A percentile compares a stretch with the other conserved stretches of the same genome.
Conservation (phyloP, 2,329 filamentous ascomycete species). For the Calonectria pseudoreteaudii region DNA sequence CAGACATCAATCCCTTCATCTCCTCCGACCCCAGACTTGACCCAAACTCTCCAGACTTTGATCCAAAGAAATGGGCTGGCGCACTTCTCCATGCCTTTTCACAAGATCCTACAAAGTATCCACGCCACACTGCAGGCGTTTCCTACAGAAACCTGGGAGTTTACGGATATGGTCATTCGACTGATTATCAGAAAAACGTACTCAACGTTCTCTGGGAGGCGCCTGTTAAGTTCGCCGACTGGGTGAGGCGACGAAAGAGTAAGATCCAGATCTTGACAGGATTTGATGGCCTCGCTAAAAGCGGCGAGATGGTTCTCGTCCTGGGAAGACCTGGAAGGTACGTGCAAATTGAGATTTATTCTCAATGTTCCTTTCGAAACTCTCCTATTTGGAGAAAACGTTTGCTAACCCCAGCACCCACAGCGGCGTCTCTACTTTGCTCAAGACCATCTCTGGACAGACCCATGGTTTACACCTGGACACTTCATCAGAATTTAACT, state of each 20-base stretch:
- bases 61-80: slow-evolving; percentile 21
- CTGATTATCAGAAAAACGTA: slow-evolving; percentile 28
- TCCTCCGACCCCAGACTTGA: slow-evolving; percentile 27
- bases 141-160: slow-evolving; percentile 28
- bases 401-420: not conserved
- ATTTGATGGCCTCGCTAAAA: slow-evolving; percentile 30
- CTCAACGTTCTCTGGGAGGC: slow-evolving; percentile 25
- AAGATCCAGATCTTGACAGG: slow-evolving; percentile 29
- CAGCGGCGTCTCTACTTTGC: slow-evolving; percentile 30
- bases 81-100: slow-evolving; percentile 34
- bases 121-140: slow-evolving; percentile 28
- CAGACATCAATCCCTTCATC: slow-evolving; percentile 21
- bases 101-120: slow-evolving; percentile 28
- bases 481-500: slow-evolving; percentile 26
- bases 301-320: slow-evolving; percentile 31
- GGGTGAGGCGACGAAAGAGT: slow-evolving; percentile 1
- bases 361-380: not conserved
- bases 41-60: slow-evolving; percentile 26
- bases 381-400: not conserved
- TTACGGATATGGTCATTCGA: slow-evolving; percentile 24
- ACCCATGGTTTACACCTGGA: slow-evolving; percentile 27
- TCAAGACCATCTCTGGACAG: slow-evolving; percentile 31
- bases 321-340: slow-evolving; percentile 36
- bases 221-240: slow-evolving; percentile 18
- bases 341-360: not conserved